phyloP scores from a whole-genome alignment of 257 asterid genomes.

The Eucommia ulmoides region DNA sequence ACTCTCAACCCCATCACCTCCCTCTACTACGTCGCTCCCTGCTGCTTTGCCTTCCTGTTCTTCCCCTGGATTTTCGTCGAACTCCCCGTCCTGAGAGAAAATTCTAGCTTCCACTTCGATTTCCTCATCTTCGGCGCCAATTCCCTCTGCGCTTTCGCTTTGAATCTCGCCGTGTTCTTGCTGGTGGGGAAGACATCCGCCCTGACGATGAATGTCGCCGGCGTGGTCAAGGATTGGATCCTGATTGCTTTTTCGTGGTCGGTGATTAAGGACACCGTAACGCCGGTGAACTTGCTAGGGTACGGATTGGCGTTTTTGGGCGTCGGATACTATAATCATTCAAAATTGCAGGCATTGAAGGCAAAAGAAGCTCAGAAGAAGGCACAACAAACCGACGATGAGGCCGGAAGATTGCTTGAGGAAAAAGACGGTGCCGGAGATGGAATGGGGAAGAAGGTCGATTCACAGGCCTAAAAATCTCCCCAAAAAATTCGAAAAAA shows the following conservation, averaged over 20 bases:
- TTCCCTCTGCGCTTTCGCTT: background rate
- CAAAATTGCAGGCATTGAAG: background rate
- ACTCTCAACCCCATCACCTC: background rate
- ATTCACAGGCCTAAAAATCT: background rate
- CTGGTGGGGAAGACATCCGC: background rate
- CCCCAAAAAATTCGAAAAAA: background rate
- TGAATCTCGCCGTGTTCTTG: background rate
- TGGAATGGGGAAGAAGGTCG: background rate
- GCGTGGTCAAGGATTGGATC: background rate
- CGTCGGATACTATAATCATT: background rate
- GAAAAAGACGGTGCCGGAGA: background rate
- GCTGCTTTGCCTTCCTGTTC: background rate
- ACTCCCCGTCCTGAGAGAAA: background rate
- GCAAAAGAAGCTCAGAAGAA: background rate
- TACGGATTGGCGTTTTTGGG: background rate
- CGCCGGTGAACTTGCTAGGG: background rate
- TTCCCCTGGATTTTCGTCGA: background rate
- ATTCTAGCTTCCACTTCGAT: background rate
- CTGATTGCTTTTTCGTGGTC: background rate
- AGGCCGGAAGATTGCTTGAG: background rate
- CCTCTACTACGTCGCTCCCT: background rate
- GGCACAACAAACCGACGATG: background rate
- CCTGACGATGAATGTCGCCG: background rate
- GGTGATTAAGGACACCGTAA: background rate
- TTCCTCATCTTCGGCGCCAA: background rate